A percentile compares a stretch with the other conserved stretches of the same genome.
These are phyloP conservation scores for Penicillium paradoxum DNA, from an alignment of 495 filamentous ascomycete genomes.

Conservation along the genomic window DNA sequence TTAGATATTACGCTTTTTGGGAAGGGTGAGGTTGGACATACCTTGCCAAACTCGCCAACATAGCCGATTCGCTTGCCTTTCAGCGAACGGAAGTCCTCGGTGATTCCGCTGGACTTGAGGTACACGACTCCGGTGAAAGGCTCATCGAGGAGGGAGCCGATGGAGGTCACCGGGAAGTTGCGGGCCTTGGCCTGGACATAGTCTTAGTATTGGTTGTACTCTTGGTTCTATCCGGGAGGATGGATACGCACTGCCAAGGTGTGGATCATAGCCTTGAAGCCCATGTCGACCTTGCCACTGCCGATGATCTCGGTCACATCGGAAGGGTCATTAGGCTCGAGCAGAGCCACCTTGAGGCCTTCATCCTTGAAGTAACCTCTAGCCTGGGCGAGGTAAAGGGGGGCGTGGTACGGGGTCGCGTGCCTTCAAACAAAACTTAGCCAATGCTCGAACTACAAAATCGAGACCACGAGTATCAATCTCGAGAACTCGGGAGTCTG, in stretches of 20 bases:
- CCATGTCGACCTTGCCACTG: slow-evolving; percentile 64
- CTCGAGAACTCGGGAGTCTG: neutral
- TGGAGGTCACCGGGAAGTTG: slow-evolving; percentile 61
- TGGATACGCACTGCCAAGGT: slow-evolving; percentile 54
- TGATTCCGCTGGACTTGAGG: slow-evolving; percentile 64
- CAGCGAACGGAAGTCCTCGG: slow-evolving; percentile 56
- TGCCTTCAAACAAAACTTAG: slow-evolving; percentile 47
- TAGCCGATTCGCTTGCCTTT: slow-evolving; percentile 67
- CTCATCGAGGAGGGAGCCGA: slow-evolving; percentile 65
- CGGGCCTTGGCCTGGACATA: slow-evolving; percentile 57
- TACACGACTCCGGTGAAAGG: slow-evolving; percentile 70
- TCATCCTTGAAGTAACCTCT: slow-evolving; percentile 67
- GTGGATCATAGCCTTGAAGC: slow-evolving; percentile 74
- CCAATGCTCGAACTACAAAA: slow-evolving; percentile 9
- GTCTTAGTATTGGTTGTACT: neutral
- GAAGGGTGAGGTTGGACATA: neutral
- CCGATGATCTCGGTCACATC: slow-evolving; percentile 73
- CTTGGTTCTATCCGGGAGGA: neutral
- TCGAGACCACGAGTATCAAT: neutral
- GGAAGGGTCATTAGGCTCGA: slow-evolving; percentile 66
- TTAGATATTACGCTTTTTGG: neutral
- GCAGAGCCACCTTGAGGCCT: slow-evolving; percentile 63
- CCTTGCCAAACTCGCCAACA: slow-evolving; percentile 66
- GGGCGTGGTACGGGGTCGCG: slow-evolving; percentile 69
- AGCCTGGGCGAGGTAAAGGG: slow-evolving; percentile 64